These are phyloP conservation scores for Novymonas esmeraldas DNA, from an alignment of 208 protist species.

Conservation along the genomic window DNA sequence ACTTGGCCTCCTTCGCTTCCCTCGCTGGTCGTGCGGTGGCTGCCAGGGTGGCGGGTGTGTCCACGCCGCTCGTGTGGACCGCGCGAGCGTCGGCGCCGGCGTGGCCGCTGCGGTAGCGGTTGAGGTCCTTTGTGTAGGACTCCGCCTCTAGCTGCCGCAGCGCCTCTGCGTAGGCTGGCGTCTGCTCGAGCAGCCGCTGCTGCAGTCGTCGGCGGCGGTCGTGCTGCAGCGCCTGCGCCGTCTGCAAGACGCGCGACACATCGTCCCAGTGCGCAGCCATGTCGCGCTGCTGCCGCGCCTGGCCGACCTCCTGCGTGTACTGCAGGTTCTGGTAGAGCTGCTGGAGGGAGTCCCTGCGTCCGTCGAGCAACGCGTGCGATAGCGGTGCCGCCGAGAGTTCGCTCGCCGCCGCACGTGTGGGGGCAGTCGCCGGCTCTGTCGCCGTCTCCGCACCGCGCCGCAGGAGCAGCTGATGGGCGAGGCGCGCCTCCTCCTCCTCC, in stretches of 20 bases:
- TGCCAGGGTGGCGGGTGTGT: background rate
- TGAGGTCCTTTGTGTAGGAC: conserved; percentile 34
- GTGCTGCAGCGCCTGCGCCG: conserved; percentile 49
- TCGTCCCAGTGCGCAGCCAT: conserved; percentile 62
- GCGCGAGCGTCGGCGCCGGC: background rate
- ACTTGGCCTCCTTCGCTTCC: background rate
- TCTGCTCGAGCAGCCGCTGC: conserved; percentile 29
- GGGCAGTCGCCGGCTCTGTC: background rate
- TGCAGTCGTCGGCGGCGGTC: conserved; percentile 53
- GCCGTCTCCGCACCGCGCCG: background rate
- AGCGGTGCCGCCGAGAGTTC: background rate
- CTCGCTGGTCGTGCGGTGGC: background rate
- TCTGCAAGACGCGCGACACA: conserved; percentile 70
- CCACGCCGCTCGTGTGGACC: background rate
- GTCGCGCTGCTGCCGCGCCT: conserved; percentile 44
- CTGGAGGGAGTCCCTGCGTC: conserved; percentile 11
- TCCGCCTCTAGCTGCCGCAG: conserved; percentile 60
- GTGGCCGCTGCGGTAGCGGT: conserved; percentile 36
- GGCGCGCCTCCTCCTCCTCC: conserved; percentile 23
- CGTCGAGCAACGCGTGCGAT: background rate
- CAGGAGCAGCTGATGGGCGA: conserved; percentile 22
- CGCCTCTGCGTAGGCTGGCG: conserved; percentile 47
- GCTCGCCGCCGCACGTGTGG: background rate
- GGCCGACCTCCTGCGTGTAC: conserved; percentile 48
- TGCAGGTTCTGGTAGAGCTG: conserved; percentile 55